Evolutionary conservation across 2,329 filamentous ascomycete species (phyloP).

Genomic region (Myriosclerotinia curreyana): DNA sequence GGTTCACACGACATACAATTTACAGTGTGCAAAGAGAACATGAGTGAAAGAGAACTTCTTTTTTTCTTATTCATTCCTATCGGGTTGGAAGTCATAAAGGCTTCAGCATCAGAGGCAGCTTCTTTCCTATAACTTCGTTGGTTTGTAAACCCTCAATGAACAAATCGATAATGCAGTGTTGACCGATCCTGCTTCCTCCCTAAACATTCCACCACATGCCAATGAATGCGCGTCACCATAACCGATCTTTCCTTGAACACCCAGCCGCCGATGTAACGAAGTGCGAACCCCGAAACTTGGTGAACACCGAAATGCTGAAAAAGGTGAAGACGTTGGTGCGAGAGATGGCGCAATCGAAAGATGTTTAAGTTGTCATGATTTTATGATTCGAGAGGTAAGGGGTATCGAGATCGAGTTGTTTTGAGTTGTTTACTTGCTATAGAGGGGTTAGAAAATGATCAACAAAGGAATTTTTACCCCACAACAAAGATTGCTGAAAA

Average conservation of each 20-base stretch:
- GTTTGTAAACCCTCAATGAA: conserved; percentile 38
- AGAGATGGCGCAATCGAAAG: conserved; percentile 38
- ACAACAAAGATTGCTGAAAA: conserved; percentile 2
- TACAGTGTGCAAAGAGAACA: neutral
- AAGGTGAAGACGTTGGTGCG: conserved; percentile 40
- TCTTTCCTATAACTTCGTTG: conserved; percentile 34
- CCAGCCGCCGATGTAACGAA: conserved; percentile 35
- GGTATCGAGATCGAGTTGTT: conserved; percentile 44
- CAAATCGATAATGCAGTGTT: conserved; percentile 37
- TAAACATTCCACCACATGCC: conserved; percentile 39
- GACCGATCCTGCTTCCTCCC: conserved; percentile 39
- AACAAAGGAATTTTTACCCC: neutral
- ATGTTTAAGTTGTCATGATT: conserved; percentile 41
- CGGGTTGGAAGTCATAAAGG: conserved; percentile 34
- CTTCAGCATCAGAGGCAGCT: conserved; percentile 40
- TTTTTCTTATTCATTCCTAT: conserved; percentile 32
- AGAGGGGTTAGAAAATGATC: conserved; percentile 26
- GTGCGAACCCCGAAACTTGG: conserved; percentile 35
- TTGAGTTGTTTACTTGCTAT: conserved; percentile 47
- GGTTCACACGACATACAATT: neutral
- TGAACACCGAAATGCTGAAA: conserved; percentile 39
- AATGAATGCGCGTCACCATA: conserved; percentile 40
- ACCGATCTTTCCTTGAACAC: conserved; percentile 40
- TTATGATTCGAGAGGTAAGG: conserved; percentile 35
- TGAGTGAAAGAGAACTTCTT: conserved; percentile 35